These are phyloP conservation scores for Lachnum nothofagi DNA, from an alignment of 2,329 filamentous ascomycete genomes.

Conservation along the genomic window DNA sequence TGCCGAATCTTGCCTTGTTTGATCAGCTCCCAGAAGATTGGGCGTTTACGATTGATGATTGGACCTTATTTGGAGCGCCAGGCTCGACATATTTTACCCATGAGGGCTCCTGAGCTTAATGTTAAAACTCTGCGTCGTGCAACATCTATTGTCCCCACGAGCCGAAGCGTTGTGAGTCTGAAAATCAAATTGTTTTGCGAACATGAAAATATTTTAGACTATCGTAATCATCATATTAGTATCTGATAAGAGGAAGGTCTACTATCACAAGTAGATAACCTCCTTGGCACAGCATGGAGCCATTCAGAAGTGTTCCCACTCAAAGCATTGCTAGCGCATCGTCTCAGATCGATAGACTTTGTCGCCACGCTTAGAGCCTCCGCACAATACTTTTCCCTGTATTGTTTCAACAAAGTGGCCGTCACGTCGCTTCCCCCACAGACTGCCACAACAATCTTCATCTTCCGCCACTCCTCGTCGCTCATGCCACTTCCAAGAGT, in stretches of 20 bases:
- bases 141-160: too few relatives aligned
- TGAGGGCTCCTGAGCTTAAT: constrained; percentile 1
- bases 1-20: constrained; percentile 10
- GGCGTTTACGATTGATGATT: constrained; percentile 21
- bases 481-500: constrained; percentile 49
- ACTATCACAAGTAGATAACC: too few relatives aligned
- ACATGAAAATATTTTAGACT: too few relatives aligned
- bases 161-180: too few relatives aligned
- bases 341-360: not conserved
- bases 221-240: too few relatives aligned
- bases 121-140: too few relatives aligned
- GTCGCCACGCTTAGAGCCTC: not conserved
- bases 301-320: not conserved
- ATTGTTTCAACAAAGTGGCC: constrained; percentile 55
- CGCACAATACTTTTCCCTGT: constrained; percentile 41
- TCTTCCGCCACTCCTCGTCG: constrained; percentile 56
- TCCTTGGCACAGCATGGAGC: too few relatives aligned
- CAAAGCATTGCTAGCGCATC: too few relatives aligned
- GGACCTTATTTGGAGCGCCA: constrained; percentile 19
- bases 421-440: constrained; percentile 73
- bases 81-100: constrained; percentile 19
- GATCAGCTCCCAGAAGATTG: constrained; percentile 20
- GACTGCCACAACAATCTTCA: constrained; percentile 76
- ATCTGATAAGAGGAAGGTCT: too few relatives aligned
- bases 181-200: too few relatives aligned